A percentile compares a stretch with the other conserved stretches of the same genome.
These are phyloP conservation scores for Grosmannia huntii DNA, from an alignment of 2,329 filamentous ascomycete genomes.

Conservation along the genomic window DNA sequence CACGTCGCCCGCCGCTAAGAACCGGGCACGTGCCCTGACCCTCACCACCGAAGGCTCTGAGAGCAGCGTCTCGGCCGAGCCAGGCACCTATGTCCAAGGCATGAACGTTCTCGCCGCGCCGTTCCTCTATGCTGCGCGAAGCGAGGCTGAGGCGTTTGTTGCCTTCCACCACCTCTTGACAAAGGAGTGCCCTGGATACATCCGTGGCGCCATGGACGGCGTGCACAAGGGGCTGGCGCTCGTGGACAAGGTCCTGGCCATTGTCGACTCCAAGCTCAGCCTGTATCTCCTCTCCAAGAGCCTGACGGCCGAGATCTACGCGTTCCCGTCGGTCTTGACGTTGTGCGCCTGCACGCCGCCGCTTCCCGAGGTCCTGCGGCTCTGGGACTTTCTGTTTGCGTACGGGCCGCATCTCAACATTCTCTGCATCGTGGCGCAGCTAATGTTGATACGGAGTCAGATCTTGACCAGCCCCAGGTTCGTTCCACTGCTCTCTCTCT, in stretches of 20 bases:
- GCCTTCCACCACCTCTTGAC: conserved; percentile 83
- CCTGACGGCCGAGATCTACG: conserved; percentile 87
- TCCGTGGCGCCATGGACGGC: conserved; percentile 91
- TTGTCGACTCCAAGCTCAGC: conserved; percentile 81
- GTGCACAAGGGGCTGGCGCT: conserved; percentile 85
- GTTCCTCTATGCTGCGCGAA: conserved; percentile 87
- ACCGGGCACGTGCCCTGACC: conserved; percentile 42
- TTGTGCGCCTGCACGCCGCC: conserved; percentile 93
- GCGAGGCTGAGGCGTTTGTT: conserved; percentile 87
- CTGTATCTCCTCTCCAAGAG: conserved; percentile 74
- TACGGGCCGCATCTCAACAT: conserved; percentile 94
- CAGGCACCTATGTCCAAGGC: conserved; percentile 89
- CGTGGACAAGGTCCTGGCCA: conserved; percentile 82
- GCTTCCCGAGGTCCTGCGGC: conserved; percentile 75
- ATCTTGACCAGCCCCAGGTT: conserved; percentile 78
- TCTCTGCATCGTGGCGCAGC: conserved; percentile 87
- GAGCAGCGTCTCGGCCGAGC: conserved; percentile 41
- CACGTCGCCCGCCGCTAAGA: conserved; percentile 32
- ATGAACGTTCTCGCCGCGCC: conserved; percentile 98
- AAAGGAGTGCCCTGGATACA: conserved; percentile 81
- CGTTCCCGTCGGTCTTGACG: conserved; percentile 88
- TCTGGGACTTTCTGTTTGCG: conserved; percentile 97
- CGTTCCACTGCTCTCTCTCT: conserved; percentile 12
- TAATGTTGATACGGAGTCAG: conserved; percentile 75
- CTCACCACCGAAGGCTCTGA: conserved; percentile 54